Conservation (phyloP, 345 rosid species). For the Syzygium grande region DNA sequence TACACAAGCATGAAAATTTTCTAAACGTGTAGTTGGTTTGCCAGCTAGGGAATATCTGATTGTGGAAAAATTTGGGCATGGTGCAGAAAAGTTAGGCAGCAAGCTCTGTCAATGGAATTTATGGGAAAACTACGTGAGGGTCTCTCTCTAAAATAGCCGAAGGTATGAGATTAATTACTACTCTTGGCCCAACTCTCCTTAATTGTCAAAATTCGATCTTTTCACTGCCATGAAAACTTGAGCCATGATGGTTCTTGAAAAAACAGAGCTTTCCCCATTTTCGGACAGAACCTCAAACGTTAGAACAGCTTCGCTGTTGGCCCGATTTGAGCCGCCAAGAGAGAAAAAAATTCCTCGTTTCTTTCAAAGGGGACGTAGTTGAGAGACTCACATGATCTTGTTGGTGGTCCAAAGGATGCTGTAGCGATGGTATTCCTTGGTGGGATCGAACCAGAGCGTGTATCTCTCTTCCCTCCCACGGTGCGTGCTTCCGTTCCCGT, state of each 20-base stretch:
- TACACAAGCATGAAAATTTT: background rate
- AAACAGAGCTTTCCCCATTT: background rate
- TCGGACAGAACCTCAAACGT: background rate
- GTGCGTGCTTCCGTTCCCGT: conserved; percentile 82
- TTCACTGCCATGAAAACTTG: background rate
- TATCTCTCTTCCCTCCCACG: conserved; percentile 94
- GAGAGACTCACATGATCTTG: conserved; percentile 30
- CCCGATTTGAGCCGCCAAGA: background rate
- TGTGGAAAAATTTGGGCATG: background rate
- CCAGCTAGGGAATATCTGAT: background rate
- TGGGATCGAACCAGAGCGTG: conserved; percentile 95
- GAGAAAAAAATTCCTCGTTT: background rate
- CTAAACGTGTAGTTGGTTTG: background rate
- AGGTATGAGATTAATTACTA: background rate
- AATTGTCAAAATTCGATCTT: background rate
- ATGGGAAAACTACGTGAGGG: background rate
- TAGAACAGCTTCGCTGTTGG: background rate
- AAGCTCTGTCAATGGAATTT: background rate
- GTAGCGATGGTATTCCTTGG: conserved; percentile 75
- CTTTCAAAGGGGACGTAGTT: background rate
- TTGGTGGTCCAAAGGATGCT: conserved; percentile 84
- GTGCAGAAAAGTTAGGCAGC: background rate
- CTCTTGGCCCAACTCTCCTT: background rate
- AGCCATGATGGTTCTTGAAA: background rate
- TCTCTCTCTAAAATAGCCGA: background rate